Base-by-base conservation (phyloP, 2,329 filamentous ascomycete genomes). In the Fusarium sarcochroum region DNA sequence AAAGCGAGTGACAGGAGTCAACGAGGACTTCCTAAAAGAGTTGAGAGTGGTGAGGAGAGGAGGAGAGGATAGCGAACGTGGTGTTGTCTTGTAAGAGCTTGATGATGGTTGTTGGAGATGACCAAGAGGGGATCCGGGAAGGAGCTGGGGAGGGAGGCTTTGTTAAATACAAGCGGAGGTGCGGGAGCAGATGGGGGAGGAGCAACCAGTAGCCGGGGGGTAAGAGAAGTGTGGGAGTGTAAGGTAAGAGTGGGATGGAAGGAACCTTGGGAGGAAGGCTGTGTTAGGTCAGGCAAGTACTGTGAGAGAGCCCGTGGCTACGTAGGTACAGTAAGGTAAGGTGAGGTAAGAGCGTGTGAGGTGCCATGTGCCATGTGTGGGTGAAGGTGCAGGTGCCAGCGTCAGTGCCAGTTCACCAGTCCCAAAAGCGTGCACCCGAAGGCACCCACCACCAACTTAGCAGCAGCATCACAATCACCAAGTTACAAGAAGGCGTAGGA, bases 1-100 rank as follows among this genome's bases (percentile, higher is more conserved):
- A 83, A 89, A 91, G 89, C 89, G 89, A 91, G 87, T 89, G 89
- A 90, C 88, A 89, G 88, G 89, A 90, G 88, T 85, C 89, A 82
- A 85, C 88, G 88, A 90, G 89, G 88, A 89, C 87, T 90, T 90
- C 88, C 88, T 88, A 86, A 79, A 35, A 66, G 62, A 58, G 66
- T 68, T 76, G 77, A 76, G 71, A 71, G 72, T 73, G 77, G 78
- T 58, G 72, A 73, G 74, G 75, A 78, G 78, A 77, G 77, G 77
- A 37, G 58, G 44, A 59, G 61, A 59, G 76, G 77, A 81, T 83
- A 85, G 84, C 83, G 84, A 86, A 80, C 79, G 84, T 86, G 73
- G 68, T 72, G 73, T 63, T 71, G 61, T 64, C 57, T 71, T 71
- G 66, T 60, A 61, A 68, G 67, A 61, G 56, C 63, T 70, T 68